Evolutionary conservation across 2,329 filamentous ascomycete genomes (phyloP).

Genomic region (Oidium heveae): DNA sequence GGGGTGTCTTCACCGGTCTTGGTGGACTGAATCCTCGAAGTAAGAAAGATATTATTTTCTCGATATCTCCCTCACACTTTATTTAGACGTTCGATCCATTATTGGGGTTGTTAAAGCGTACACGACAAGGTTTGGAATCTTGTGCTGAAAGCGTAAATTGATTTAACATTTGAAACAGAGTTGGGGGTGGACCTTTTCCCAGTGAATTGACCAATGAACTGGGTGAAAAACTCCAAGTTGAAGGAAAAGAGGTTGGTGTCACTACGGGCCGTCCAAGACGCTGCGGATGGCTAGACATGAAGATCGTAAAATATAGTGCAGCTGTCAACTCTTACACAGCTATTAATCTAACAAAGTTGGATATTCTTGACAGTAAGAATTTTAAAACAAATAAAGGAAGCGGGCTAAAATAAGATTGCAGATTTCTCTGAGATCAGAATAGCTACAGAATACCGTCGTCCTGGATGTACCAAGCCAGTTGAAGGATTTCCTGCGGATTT

Average conservation of each 20-base stretch:
- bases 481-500: constrained; percentile 41
- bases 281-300: constrained; percentile 32
- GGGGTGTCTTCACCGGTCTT: constrained; percentile 36
- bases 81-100: constrained; percentile 23
- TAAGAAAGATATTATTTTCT: background rate
- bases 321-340: constrained; percentile 13
- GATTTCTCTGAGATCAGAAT: constrained; percentile 49
- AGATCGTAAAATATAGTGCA: constrained; percentile 18
- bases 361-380: constrained; percentile 34
- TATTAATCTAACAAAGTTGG: constrained; percentile 35
- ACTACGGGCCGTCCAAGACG: constrained; percentile 25
- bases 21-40: constrained; percentile 30
- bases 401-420: background rate
- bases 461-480: constrained; percentile 21
- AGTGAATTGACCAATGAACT: constrained; percentile 27
- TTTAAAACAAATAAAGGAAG: background rate
- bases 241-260: constrained; percentile 18
- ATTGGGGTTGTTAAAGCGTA: constrained; percentile 45
- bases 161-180: constrained; percentile 9
- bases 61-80: background rate
- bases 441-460: constrained; percentile 40
- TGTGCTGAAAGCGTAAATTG: background rate
- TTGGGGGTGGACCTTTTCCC: constrained; percentile 38
- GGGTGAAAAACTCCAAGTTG: constrained; percentile 22
- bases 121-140: constrained; percentile 4